These are phyloP conservation scores for Ustilago nuda DNA, from an alignment of 1,284 basidiomycete genomes.

Conservation along the genomic window DNA sequence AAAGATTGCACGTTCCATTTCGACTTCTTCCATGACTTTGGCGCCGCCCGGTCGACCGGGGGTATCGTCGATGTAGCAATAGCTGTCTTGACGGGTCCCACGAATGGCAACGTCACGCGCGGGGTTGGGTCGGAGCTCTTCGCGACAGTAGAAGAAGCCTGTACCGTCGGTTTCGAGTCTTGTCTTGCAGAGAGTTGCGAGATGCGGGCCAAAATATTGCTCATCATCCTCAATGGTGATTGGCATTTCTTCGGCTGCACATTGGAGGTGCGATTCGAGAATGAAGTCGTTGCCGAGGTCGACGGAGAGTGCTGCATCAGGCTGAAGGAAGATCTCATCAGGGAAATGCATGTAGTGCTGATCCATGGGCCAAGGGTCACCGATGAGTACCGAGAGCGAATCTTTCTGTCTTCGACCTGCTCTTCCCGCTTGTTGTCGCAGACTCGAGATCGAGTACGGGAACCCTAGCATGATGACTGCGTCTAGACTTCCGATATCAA, in stretches of 20 bases:
- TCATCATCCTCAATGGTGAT: slow-evolving; percentile 76
- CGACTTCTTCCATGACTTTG: slow-evolving; percentile 83
- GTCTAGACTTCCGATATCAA: slow-evolving; percentile 88
- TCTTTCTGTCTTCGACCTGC: slow-evolving; percentile 86
- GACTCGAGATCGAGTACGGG: slow-evolving; percentile 74
- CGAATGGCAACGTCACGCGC: slow-evolving; percentile 79
- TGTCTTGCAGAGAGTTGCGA: slow-evolving; percentile 73
- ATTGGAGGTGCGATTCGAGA: slow-evolving; percentile 86
- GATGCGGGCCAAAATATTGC: slow-evolving; percentile 77
- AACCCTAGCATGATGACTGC: slow-evolving; percentile 91
- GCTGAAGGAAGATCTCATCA: slow-evolving; percentile 65
- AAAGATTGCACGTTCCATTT: slow-evolving; percentile 84
- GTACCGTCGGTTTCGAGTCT: slow-evolving; percentile 74
- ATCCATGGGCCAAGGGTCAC: slow-evolving; percentile 80
- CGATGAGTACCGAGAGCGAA: slow-evolving; percentile 82
- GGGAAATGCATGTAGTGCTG: slow-evolving; percentile 82
- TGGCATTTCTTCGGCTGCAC: slow-evolving; percentile 88
- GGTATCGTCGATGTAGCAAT: slow-evolving; percentile 79
- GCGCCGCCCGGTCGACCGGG: slow-evolving; percentile 70
- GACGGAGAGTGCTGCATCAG: slow-evolving; percentile 77
- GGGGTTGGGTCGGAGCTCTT: slow-evolving; percentile 82
- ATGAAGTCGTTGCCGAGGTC: slow-evolving; percentile 82
- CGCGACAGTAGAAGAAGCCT: slow-evolving; percentile 83
- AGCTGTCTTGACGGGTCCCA: slow-evolving; percentile 82
- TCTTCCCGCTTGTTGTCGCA: slow-evolving; percentile 89